Percentiles rank a stretch among this genome's conserved stretches.
These are phyloP conservation scores for Aspergillus bridgeri DNA, from an alignment of 495 filamentous ascomycete genomes.

Conservation along the genomic window DNA sequence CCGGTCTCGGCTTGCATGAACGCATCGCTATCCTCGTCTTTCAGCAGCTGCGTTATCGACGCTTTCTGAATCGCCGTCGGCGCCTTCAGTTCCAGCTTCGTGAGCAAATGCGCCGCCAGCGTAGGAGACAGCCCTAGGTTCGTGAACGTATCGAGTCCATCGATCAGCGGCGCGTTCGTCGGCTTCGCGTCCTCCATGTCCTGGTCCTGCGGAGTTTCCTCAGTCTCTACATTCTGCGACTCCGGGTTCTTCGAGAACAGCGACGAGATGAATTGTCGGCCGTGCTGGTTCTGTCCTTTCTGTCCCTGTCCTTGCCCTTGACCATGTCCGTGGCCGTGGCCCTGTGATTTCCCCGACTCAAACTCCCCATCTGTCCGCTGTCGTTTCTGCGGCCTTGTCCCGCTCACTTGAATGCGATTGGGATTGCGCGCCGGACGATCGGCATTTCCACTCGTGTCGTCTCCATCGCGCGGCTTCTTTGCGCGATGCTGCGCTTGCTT, in stretches of 20 bases:
- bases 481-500: conserved; percentile 52
- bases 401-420: conserved; percentile 33
- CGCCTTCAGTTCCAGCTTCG: conserved; percentile 82
- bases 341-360: conserved; percentile 6
- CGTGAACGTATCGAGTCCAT: conserved; percentile 78
- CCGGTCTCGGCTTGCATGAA: conserved; percentile 97
- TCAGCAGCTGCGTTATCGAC: conserved; percentile 73
- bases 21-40: conserved; percentile 74
- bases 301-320: neutral
- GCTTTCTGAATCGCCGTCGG: conserved; percentile 94
- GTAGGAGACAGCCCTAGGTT: conserved; percentile 72
- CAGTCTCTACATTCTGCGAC: conserved; percentile 52
- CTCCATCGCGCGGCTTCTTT: conserved; percentile 8
- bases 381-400: conserved; percentile 36
- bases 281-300: conserved; percentile 22
- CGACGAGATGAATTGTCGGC: conserved; percentile 72
- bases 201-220: conserved; percentile 43
- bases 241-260: conserved; percentile 85
- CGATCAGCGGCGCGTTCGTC: conserved; percentile 93
- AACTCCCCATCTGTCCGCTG: conserved; percentile 31
- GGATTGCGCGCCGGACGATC: conserved; percentile 31
- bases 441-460: neutral
- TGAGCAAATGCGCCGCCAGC: conserved; percentile 76
- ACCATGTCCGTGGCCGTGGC: conserved; percentile 4
- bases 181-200: conserved; percentile 60